phyloP scores from a whole-genome alignment of 2,329 filamentous ascomycete species.

The Penicillium sclerotiorum region DNA sequence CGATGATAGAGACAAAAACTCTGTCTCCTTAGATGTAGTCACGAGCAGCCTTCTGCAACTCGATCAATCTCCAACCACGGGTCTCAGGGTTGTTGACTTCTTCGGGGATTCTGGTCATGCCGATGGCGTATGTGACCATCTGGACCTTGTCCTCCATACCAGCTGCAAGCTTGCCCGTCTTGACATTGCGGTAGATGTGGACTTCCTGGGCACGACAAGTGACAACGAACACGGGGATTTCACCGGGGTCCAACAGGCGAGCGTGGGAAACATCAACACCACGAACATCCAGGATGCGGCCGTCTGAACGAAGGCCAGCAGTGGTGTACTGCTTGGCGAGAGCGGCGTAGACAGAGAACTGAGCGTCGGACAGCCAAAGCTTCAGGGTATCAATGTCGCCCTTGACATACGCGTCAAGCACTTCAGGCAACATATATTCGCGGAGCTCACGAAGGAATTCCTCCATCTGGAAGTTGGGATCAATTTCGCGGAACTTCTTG shows the following conservation, averaged over 20 bases:
- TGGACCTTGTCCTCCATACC: slow-evolving; percentile 99
- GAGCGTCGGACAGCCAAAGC: slow-evolving; percentile 92
- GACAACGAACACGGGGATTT: slow-evolving; percentile 87
- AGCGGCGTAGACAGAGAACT: slow-evolving; percentile 96
- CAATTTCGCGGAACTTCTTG: slow-evolving; percentile 96
- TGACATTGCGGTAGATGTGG: slow-evolving; percentile 92
- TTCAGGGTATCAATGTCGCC: slow-evolving; percentile 88
- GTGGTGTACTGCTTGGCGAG: slow-evolving; percentile 94
- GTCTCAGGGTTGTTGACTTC: slow-evolving; percentile 98
- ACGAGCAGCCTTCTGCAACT: slow-evolving; percentile 96
- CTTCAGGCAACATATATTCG: slow-evolving; percentile 96
- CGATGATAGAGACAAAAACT: neutral
- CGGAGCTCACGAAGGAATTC: slow-evolving; percentile 93
- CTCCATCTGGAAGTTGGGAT: slow-evolving; percentile 91
- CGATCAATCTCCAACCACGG: slow-evolving; percentile 93
- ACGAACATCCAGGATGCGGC: slow-evolving; percentile 91
- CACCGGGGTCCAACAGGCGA: slow-evolving; percentile 51
- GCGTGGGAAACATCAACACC: slow-evolving; percentile 73
- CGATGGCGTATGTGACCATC: slow-evolving; percentile 96
- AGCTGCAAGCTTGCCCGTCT: slow-evolving; percentile 84
- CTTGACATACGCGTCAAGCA: slow-evolving; percentile 97
- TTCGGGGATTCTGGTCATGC: slow-evolving; percentile 88
- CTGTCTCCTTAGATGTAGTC: slow-evolving; percentile 69
- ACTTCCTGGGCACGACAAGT: slow-evolving; percentile 97
- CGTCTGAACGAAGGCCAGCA: slow-evolving; percentile 90